Percentiles rank a stretch among this genome's conserved stretches.
Evolutionary conservation across 179 eudicot genomes (phyloP).

Genomic region (Silene noctiflora): DNA sequence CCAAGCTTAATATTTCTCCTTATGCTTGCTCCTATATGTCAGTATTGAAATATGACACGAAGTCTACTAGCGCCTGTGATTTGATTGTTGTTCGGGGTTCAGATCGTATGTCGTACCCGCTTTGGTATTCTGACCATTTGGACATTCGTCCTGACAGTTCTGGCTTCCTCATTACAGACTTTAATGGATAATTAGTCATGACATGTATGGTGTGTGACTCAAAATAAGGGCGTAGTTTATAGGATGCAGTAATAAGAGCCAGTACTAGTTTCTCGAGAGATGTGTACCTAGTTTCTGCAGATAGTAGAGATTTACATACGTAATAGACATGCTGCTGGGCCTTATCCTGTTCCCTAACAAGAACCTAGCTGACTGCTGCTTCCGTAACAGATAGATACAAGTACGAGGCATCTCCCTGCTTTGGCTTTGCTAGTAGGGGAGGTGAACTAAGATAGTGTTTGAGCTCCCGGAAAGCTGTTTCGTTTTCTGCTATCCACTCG

Average conservation of each 20-base stretch:
- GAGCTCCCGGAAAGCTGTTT: no score
- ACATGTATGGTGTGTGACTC: background rate
- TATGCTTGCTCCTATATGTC: background rate
- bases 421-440: no score
- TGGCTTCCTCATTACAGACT: background rate
- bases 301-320: no score
- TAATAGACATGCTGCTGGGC: no score
- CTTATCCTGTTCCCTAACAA: no score
- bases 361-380: no score
- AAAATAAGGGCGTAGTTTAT: background rate
- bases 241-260: background rate
- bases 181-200: background rate
- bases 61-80: background rate
- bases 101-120: background rate
- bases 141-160: background rate
- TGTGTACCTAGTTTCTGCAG: no score
- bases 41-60: background rate
- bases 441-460: no score
- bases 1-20: background rate
- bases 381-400: no score
- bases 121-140: background rate
- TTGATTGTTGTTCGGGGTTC: background rate
- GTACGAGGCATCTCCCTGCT: no score
- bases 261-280: no score
- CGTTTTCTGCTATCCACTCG: no score